Conservation (phyloP, 768 basidiomycete species). For the Pseudohyphozyma bogoriensis region DNA sequence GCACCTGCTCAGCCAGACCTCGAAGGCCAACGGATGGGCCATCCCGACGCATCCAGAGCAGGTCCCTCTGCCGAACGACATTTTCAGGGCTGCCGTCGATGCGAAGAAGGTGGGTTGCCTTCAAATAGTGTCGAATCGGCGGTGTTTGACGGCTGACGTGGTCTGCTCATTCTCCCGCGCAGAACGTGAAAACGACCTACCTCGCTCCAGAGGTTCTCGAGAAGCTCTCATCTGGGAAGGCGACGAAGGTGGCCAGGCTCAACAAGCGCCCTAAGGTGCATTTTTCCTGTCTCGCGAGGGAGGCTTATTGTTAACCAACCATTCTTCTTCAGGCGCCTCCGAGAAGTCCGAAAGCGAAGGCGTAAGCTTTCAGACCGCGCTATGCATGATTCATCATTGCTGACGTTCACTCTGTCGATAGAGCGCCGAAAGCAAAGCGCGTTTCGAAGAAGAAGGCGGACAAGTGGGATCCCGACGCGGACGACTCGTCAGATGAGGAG, state of each 20-base stretch:
- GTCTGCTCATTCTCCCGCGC: background rate
- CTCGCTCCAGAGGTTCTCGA: constrained; percentile 51
- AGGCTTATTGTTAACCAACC: background rate
- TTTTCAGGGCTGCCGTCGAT: constrained; percentile 58
- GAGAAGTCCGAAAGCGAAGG: background rate
- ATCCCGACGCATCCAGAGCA: constrained; percentile 71
- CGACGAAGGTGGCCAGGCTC: constrained; percentile 17
- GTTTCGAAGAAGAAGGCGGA: constrained; percentile 29
- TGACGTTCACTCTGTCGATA: constrained; percentile 1
- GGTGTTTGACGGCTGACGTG: background rate
- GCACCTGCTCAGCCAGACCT: constrained; percentile 64
- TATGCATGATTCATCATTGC: background rate
- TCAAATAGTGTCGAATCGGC: background rate
- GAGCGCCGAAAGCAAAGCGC: background rate
- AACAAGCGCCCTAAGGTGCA: background rate
- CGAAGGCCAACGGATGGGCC: constrained; percentile 58
- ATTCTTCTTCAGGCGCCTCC: background rate
- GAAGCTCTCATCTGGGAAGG: constrained; percentile 44
- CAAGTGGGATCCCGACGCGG: background rate
- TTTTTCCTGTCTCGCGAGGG: constrained; percentile 1
- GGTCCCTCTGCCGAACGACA: constrained; percentile 67
- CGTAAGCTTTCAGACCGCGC: background rate
- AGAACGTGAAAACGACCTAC: constrained; percentile 62
- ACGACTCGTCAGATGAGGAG: background rate
- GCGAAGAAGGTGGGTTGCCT: constrained; percentile 10